phyloP scores from a whole-genome alignment of 345 rosid genomes.

The Abelmoschus esculentus region DNA sequence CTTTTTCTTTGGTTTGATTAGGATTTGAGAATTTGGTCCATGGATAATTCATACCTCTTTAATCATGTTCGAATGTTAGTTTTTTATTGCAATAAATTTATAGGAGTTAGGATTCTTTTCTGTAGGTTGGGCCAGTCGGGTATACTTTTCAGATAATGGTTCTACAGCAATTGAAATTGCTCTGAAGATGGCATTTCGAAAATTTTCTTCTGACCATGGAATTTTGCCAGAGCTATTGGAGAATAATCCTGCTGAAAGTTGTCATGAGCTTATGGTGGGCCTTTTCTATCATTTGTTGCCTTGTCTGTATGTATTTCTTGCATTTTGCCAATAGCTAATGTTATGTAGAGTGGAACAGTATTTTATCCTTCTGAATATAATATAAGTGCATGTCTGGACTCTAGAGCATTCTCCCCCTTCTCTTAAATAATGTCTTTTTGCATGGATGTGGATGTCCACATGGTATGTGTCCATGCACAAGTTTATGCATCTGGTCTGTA shows the following conservation, averaged over 20 bases:
- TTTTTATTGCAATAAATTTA: neutral
- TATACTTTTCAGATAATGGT: slow-evolving; percentile 87
- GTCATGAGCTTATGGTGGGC: slow-evolving; percentile 51
- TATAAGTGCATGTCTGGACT: neutral
- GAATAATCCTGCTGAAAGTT: slow-evolving; percentile 25
- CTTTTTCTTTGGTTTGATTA: too few species aligned
- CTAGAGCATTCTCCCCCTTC: neutral
- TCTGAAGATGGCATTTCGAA: slow-evolving; percentile 94
- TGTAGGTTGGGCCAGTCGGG: slow-evolving; percentile 91
- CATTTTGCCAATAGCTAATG: neutral
- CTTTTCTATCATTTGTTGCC: slow-evolving; percentile 5
- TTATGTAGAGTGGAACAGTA: neutral
- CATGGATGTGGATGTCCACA: neutral
- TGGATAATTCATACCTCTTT: neutral
- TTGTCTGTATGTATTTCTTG: slow-evolving; percentile 3
- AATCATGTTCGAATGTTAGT: neutral
- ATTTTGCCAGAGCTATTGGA: slow-evolving; percentile 22
- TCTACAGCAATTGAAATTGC: slow-evolving; percentile 93
- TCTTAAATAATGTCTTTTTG: neutral
- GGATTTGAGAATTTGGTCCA: neutral
- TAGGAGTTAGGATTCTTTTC: slow-evolving; percentile 4
- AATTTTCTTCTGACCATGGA: slow-evolving; percentile 55
- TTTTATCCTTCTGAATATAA: neutral
- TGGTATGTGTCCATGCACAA: neutral
- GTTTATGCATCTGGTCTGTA: neutral